These are phyloP conservation scores for Linum trigynum DNA, from an alignment of 345 rosid genomes.

Conservation along the genomic window DNA sequence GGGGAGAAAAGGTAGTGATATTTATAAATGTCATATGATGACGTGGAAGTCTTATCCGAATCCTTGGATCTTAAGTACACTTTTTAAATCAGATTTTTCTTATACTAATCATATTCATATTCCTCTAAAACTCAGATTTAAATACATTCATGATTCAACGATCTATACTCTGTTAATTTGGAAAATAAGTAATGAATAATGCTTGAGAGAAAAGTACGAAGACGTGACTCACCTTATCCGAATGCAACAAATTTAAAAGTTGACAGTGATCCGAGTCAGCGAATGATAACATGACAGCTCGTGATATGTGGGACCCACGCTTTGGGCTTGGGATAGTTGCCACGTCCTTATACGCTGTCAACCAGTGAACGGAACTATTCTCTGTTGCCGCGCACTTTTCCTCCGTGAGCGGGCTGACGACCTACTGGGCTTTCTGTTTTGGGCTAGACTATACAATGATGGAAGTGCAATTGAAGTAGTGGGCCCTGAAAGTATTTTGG, in stretches of 20 bases:
- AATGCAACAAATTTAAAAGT: neutral
- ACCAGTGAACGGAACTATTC: neutral
- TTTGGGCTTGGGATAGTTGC: neutral
- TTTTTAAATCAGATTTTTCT: constrained; percentile 2
- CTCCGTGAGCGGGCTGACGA: too few relatives aligned
- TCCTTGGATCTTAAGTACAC: constrained; percentile 4
- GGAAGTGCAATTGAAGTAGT: too few relatives aligned
- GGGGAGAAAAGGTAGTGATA: too few relatives aligned
- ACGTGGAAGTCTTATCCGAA: constrained; percentile 38
- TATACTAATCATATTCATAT: neutral
- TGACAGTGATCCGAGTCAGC: constrained; percentile 36
- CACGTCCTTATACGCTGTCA: neutral
- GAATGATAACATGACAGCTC: neutral
- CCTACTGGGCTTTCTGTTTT: too few relatives aligned
- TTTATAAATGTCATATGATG: neutral
- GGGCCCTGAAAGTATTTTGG: too few relatives aligned
- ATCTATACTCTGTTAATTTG: neutral
- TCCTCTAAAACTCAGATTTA: neutral
- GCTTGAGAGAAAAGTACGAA: neutral
- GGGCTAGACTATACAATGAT: too few relatives aligned
- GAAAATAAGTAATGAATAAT: neutral
- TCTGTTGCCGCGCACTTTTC: too few relatives aligned
- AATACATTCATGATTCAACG: neutral
- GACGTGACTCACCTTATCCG: constrained; percentile 21
- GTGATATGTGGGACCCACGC: neutral